phyloP scores from a whole-genome alignment of 176 grass and related monocot species.

The Eremochloa ophiuroides region DNA sequence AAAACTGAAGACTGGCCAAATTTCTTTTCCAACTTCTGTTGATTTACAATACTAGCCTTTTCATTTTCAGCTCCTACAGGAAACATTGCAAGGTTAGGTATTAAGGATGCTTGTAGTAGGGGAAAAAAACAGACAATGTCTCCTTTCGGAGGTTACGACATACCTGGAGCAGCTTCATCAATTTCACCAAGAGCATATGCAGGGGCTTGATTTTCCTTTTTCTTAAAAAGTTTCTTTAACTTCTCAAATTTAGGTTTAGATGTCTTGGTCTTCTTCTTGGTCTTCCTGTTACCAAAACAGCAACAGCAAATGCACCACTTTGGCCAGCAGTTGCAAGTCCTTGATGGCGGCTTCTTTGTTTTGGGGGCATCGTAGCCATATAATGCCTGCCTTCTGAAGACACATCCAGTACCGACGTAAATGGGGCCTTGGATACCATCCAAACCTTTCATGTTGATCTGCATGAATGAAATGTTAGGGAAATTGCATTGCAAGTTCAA shows the following conservation, averaged over 20 bases:
- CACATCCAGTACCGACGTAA: constrained; percentile 87
- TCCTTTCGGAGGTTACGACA: not conserved
- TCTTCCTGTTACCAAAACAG: constrained; percentile 54
- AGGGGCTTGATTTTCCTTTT: constrained; percentile 49
- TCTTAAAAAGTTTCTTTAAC: constrained; percentile 55
- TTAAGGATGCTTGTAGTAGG: not conserved
- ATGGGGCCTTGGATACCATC: constrained; percentile 97
- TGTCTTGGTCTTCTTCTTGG: constrained; percentile 53
- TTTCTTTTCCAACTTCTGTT: constrained; percentile 70
- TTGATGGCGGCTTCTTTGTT: constrained; percentile 73
- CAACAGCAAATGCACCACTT: constrained; percentile 72
- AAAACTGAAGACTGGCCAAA: constrained; percentile 79
- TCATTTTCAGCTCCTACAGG: constrained; percentile 41
- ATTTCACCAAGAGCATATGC: constrained; percentile 67
- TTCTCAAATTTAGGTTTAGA: constrained; percentile 66
- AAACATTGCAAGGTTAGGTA: not conserved
- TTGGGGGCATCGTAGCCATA: constrained; percentile 90
- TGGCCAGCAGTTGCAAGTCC: constrained; percentile 89
- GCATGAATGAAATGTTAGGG: constrained; percentile 19
- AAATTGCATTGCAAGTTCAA: not conserved
- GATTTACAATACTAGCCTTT: constrained; percentile 39
- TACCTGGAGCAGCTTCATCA: constrained; percentile 58
- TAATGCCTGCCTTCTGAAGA: constrained; percentile 74
- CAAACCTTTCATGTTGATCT: constrained; percentile 99
- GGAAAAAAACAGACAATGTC: not conserved